These are phyloP conservation scores for Antrodiella citrinella DNA, from an alignment of 768 basidiomycete genomes.

Conservation along the genomic window DNA sequence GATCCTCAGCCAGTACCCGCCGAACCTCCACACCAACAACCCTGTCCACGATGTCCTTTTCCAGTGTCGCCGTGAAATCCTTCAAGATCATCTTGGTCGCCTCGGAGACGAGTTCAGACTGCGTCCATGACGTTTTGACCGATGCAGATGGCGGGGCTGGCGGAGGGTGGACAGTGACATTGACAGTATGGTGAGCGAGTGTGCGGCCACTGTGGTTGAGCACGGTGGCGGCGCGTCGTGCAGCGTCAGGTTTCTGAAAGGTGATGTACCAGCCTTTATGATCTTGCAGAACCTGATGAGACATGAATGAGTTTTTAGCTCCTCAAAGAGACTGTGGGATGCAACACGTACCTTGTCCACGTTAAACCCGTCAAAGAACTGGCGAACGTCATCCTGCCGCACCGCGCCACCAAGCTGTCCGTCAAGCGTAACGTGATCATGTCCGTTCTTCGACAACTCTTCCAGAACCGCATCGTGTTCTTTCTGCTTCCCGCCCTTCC, in stretches of 20 bases:
- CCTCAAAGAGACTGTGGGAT: not conserved
- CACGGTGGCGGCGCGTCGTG: conserved; percentile 60
- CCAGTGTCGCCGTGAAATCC: conserved; percentile 47
- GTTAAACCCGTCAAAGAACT: conserved; percentile 63
- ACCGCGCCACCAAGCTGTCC: conserved; percentile 40
- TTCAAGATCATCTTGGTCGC: conserved; percentile 48
- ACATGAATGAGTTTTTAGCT: not conserved
- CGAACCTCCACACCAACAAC: conserved; percentile 48
- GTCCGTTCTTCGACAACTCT: conserved; percentile 52
- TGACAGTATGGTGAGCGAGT: conserved; percentile 53
- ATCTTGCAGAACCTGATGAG: conserved; percentile 57
- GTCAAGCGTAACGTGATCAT: conserved; percentile 59
- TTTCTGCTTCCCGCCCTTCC: conserved; percentile 21
- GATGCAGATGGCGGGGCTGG: conserved; percentile 9
- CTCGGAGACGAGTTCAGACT: conserved; percentile 42
- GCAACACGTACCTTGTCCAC: conserved; percentile 55
- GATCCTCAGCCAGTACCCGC: conserved; percentile 42
- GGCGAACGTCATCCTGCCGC: conserved; percentile 57
- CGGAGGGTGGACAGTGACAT: conserved; percentile 40
- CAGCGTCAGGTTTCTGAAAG: conserved; percentile 54
- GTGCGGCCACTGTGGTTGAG: conserved; percentile 43
- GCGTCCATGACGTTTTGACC: conserved; percentile 33
- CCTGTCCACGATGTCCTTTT: conserved; percentile 59
- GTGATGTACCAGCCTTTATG: conserved; percentile 74
- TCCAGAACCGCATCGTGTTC: conserved; percentile 33